Percentiles rank a stretch among this genome's conserved stretches.
These are phyloP conservation scores for Fusarium sp. DNA, from an alignment of 2,329 filamentous ascomycete species.

Conservation along the genomic window DNA sequence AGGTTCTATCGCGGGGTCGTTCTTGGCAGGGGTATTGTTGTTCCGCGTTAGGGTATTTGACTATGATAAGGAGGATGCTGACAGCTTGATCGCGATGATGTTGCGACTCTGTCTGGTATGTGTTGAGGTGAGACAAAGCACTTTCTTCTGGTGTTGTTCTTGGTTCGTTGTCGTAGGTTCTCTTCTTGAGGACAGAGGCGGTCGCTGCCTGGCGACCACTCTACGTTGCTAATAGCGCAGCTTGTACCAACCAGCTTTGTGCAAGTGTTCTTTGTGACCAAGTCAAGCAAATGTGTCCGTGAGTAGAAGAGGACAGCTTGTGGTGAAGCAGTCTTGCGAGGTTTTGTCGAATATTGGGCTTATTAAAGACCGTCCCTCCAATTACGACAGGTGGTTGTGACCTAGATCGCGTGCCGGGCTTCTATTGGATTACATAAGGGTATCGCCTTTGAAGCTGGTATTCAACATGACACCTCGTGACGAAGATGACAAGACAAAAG, in stretches of 20 bases:
- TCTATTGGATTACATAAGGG: conserved; percentile 33
- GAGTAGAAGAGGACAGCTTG: neutral
- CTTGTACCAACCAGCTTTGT: conserved; percentile 23
- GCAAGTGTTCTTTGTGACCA: conserved; percentile 10
- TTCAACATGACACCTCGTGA: conserved; percentile 20
- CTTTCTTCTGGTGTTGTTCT: conserved; percentile 5
- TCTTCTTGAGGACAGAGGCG: conserved; percentile 25
- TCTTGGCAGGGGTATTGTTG: conserved; percentile 9
- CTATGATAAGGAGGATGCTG: neutral
- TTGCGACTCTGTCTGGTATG: neutral
- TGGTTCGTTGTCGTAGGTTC: conserved; percentile 20
- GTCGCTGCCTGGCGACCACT: conserved; percentile 43
- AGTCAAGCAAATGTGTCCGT: conserved; percentile 15
- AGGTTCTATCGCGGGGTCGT: conserved; percentile 25
- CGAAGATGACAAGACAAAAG: neutral
- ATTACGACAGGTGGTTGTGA: conserved; percentile 34
- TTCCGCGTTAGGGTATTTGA: neutral
- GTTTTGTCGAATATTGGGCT: neutral
- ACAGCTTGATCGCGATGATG: conserved; percentile 1
- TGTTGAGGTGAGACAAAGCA: neutral
- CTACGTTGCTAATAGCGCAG: conserved; percentile 17
- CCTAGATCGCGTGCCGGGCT: conserved; percentile 24
- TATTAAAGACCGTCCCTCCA: conserved; percentile 2
- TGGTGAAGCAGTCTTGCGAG: neutral
- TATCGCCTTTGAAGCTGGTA: neutral